Evolutionary conservation across 805 yeast genomes (phyloP), one percentile per base, ranked within the genome.

Genomic region (Scheffersomyces lignosus): DNA sequence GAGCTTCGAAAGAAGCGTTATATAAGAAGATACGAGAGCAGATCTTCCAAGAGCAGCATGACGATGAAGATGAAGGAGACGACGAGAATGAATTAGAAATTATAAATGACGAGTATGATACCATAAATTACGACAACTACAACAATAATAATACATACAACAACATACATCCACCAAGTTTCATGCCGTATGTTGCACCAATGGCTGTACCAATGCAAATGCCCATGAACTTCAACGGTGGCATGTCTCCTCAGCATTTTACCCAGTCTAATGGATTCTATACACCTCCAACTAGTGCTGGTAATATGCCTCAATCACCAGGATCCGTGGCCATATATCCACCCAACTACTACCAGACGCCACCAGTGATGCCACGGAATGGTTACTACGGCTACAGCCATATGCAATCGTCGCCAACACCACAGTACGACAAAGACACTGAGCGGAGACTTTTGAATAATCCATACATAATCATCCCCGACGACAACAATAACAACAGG

Each of bases 21-120:
- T 76, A 76, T 45, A 64, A 61, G 41, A 54, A 55, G 33, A 61
- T 69, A 8, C 48, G 74, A 40, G 62, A 71, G 18, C 50, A 68
- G 30, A 70, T 70, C 15, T 68, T 70, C 41, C 36, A 43, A 12
- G 38, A 39, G n/a, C 44, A 36, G 8, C 44, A 42, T 4, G 49
- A 46, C 7, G 54, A 45, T 4, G 48, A 46, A n/a, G 54, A 42
- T 22, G 15, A 26, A 25, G 24, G 17, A 22, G 29, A 32, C 17
- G 5, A 17, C 25, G 9, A 6, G 6, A 13, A 14, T 6, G 27
- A 24, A 22, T 14, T 14, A 14, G 16, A 13, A 15, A 25, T 14
- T 15, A 15, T 5, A 23, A 13, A 30, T 18, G 12, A 15, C 23
- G 23, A 4, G 34, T 26, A 4, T 33, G 33, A 16, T 32, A 29